Conservation (phyloP, 108 stramenopile genomes). For the Cyclotella choctawhatcheeana region DNA sequence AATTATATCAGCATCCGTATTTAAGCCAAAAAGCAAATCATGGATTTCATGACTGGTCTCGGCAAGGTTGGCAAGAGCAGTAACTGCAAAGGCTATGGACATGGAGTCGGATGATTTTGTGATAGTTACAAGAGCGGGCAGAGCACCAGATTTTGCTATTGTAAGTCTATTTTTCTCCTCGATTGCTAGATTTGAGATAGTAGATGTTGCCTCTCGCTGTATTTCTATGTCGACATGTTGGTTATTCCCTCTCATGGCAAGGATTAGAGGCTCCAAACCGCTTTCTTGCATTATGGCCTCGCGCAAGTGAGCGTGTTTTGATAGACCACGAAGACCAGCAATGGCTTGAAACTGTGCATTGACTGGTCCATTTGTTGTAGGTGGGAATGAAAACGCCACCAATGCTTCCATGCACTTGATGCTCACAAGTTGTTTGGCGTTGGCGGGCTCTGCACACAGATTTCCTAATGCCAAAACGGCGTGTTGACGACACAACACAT, state of each 20-base stretch:
- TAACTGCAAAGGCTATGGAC: constrained; percentile 63
- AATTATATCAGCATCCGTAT: constrained; percentile 31
- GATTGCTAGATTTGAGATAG: constrained; percentile 77
- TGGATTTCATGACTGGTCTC: constrained; percentile 44
- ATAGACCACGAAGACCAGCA: constrained; percentile 80
- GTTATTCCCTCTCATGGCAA: constrained; percentile 56
- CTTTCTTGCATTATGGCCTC: constrained; percentile 70
- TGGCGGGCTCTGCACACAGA: constrained; percentile 66
- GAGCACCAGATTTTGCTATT: constrained; percentile 75
- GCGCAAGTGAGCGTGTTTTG: constrained; percentile 70
- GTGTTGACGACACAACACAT: constrained; percentile 80
- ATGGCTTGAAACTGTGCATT: constrained; percentile 92
- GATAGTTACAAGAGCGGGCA: constrained; percentile 73
- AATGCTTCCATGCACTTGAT: constrained; percentile 65
- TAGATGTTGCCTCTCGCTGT: constrained; percentile 68
- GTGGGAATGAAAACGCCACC: constrained; percentile 79
- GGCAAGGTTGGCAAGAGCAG: constrained; percentile 60
- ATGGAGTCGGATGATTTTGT: constrained; percentile 58
- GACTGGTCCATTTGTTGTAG: constrained; percentile 55
- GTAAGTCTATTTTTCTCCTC: constrained; percentile 81
- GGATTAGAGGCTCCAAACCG: constrained; percentile 80
- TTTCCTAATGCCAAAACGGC: constrained; percentile 84
- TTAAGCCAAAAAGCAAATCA: constrained; percentile 20
- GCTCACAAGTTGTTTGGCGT: constrained; percentile 62
- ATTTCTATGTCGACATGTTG: constrained; percentile 29